Percentiles rank a stretch among this genome's conserved stretches.
These are phyloP conservation scores for Daldinia caldariorum DNA, from an alignment of 495 filamentous ascomycete genomes.

Conservation along the genomic window DNA sequence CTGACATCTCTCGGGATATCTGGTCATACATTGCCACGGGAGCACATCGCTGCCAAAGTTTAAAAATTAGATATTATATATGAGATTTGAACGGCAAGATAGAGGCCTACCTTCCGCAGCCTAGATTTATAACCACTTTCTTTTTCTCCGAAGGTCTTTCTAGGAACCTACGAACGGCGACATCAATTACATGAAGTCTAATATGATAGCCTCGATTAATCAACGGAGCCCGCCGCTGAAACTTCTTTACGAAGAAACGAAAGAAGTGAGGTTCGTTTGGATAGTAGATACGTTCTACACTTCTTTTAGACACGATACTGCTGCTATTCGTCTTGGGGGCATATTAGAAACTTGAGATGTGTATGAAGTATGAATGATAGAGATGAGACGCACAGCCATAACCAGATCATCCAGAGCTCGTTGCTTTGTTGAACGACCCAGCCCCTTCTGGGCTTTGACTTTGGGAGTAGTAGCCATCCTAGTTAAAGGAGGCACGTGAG, in stretches of 20 bases:
- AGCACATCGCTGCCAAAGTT: conserved; percentile 75
- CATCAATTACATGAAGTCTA: conserved; percentile 81
- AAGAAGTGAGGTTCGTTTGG: conserved; percentile 80
- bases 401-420: conserved; percentile 69
- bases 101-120: conserved; percentile 83
- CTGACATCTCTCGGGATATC: conserved; percentile 64
- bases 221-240: conserved; percentile 78
- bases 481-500: conserved; percentile 2
- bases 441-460: conserved; percentile 49
- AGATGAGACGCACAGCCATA: conserved; percentile 67
- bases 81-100: conserved; percentile 12
- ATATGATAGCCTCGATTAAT: conserved; percentile 92
- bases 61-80: conserved; percentile 21
- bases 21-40: conserved; percentile 82
- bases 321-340: conserved; percentile 80
- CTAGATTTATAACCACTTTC: conserved; percentile 85
- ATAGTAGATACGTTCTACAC: conserved; percentile 85
- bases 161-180: conserved; percentile 76
- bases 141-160: conserved; percentile 64
- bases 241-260: conserved; percentile 85
- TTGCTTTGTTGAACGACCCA: conserved; percentile 42
- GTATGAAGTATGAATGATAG: background rate
- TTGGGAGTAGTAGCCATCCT: conserved; percentile 28
- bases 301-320: conserved; percentile 89
- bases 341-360: conserved; percentile 26